Evolutionary conservation across 2,329 filamentous ascomycete species (phyloP).

Genomic region (Aspergillus ibericus): DNA sequence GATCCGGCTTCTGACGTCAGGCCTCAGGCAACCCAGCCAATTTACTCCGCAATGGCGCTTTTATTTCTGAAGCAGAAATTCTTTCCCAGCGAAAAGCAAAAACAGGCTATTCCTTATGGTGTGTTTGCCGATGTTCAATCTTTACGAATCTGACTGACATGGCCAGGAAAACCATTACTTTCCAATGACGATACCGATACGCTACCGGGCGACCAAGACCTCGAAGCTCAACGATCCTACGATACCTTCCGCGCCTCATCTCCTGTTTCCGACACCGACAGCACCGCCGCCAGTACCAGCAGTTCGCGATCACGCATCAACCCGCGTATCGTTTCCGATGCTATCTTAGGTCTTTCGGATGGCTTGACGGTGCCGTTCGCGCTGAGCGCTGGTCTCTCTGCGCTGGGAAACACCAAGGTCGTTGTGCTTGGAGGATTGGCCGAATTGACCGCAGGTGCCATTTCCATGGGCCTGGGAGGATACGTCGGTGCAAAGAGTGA

Average conservation of each 20-base stretch:
- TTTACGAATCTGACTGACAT: conserved; percentile 6
- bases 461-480: conserved; percentile 77
- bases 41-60: conserved; percentile 34
- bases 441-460: conserved; percentile 72
- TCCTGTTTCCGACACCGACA: conserved; percentile 25
- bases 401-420: conserved; percentile 62
- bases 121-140: conserved; percentile 8
- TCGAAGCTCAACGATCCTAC: conserved; percentile 40
- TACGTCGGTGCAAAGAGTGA: conserved; percentile 62
- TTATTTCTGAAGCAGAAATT: conserved; percentile 40
- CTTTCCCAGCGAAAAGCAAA: conserved; percentile 28
- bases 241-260: conserved; percentile 31
- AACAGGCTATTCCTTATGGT: conserved; percentile 14
- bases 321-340: conserved; percentile 54
- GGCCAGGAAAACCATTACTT: conserved; percentile 35
- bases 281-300: conserved; percentile 20
- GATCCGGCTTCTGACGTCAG: conserved; percentile 3
- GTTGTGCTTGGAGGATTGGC: conserved; percentile 74
- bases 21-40: background rate
- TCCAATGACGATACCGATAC: conserved; percentile 22
- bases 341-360: conserved; percentile 74
- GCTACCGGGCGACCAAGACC: conserved; percentile 27
- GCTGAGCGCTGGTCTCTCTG: conserved; percentile 67
- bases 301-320: conserved; percentile 36
- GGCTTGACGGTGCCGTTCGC: conserved; percentile 79